These are phyloP conservation scores for Fragilariopsis cylindrus DNA, from an alignment of 108 stramenopile genomes.

Conservation along the genomic window DNA sequence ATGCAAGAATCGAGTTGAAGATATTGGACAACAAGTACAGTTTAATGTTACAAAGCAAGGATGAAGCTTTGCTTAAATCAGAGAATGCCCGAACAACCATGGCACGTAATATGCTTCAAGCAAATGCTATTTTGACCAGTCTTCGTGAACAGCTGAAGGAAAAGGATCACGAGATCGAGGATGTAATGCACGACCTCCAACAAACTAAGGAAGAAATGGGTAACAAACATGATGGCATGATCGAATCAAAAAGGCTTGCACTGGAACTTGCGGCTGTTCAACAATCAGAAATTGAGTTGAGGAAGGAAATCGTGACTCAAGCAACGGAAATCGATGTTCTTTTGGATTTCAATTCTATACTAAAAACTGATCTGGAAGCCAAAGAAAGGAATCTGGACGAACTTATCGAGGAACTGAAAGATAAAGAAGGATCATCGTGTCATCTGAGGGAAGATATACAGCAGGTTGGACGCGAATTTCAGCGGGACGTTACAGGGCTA, in stretches of 20 bases:
- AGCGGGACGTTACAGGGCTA: background rate
- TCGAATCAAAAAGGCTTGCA: background rate
- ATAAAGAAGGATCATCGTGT: background rate
- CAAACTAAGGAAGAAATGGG: background rate
- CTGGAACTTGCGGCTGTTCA: slow-evolving; percentile 1
- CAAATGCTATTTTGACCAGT: slow-evolving; percentile 10
- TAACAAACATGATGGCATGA: background rate
- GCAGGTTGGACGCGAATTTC: background rate
- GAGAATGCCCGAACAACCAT: background rate
- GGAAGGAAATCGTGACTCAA: too few species aligned
- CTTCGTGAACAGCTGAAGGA: slow-evolving; percentile 7
- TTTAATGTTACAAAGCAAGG: background rate
- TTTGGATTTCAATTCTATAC: background rate
- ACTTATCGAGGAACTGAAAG: background rate
- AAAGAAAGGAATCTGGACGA: background rate
- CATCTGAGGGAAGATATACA: background rate
- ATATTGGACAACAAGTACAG: slow-evolving; percentile 1
- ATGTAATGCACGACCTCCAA: background rate
- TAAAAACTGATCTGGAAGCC: background rate
- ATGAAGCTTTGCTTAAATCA: background rate
- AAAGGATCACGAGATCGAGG: background rate
- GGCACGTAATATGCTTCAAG: background rate
- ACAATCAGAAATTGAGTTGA: background rate
- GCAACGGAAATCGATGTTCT: slow-evolving; percentile 1
- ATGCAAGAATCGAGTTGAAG: slow-evolving; percentile 16